Base-by-base conservation (phyloP, 192 early-diverging fungal species). In the Gaertneriomyces semiglobifer region DNA sequence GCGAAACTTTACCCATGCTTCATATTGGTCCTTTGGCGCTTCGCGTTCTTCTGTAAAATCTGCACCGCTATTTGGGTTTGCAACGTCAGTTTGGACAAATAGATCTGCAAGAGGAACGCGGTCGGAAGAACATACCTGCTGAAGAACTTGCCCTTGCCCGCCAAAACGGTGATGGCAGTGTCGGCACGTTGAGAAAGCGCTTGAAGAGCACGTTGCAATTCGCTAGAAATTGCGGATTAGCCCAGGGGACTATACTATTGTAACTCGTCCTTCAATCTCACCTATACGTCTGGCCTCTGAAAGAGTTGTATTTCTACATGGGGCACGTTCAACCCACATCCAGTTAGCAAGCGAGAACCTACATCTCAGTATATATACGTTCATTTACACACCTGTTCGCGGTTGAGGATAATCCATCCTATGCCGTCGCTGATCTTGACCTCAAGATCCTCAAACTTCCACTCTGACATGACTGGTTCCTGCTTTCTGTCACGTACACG, bases 111-210 rank as follows among this genome's bases (percentile, higher is more conserved):
- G 25, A 33, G 0, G 25, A 33, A 33, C 25, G 25, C 25, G 25
- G 25, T 33, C 25, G 25, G 25, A 33, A 33, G 1, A 33, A 20
- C 2, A 4, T 55, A 64, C 62, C 62, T 61, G 41, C 60, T 63
- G 64, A 75, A 75, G 64, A 71, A 75, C 48, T 65, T 72, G 16
- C 74, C 74, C 45, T 66, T 52, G n/a, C 74, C 74, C 3, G 74
- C 71, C n/a, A 75, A 38, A 18, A 75, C 69, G n/a, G 69, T 71
- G 40, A 71, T 65, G 44, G 56, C 39, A 33, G 52, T 47, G 46
- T 72, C 59, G 3, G 66, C 50, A 7, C 43, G 18, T 8, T 60
- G 33, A 6, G 63, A 63, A 20, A 60, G 46, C 10, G 11, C 8
- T 7, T 54, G 58, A 6, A 72, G 33, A 14, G 71, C 71, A 19